Conservation (phyloP, 176 grass and related monocot genomes). For the Rhynchospora tenuis region DNA sequence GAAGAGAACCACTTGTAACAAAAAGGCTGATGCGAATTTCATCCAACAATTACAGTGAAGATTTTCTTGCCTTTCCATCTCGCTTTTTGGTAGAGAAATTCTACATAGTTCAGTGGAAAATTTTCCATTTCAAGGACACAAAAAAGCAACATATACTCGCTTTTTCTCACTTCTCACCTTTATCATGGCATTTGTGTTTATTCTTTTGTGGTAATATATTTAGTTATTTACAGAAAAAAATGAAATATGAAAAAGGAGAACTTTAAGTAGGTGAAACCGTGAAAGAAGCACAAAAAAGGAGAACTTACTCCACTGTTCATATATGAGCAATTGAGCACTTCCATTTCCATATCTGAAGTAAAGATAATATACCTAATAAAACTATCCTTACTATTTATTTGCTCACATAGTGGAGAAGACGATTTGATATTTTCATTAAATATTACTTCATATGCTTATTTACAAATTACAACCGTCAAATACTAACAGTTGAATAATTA, state of each 20-base stretch:
- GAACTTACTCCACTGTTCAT: too few species aligned
- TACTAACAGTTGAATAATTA: too few species aligned
- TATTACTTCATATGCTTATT: too few species aligned
- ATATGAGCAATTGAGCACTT: too few species aligned
- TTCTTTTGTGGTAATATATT: background rate
- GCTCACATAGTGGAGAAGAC: too few species aligned
- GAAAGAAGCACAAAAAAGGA: too few species aligned
- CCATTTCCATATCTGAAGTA: too few species aligned
- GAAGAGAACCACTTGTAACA: background rate
- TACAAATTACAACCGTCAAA: too few species aligned
- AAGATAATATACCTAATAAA: too few species aligned
- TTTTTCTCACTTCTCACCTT: background rate
- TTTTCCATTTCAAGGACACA: background rate
- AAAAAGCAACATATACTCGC: background rate
- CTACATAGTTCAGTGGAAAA: background rate
- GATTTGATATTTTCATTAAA: too few species aligned
- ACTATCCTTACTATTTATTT: too few species aligned
- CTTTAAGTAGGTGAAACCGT: too few species aligned
- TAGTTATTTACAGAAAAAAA: background rate
- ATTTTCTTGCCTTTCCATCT: conserved; percentile 6
- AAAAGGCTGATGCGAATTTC: conserved; percentile 10
- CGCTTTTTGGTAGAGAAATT: background rate
- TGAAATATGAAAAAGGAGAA: background rate
- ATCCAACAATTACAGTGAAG: conserved; percentile 2
- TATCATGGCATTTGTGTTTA: background rate